Conservation (phyloP, 352 stramenopile genomes). For the Plasmopara halstedii region DNA sequence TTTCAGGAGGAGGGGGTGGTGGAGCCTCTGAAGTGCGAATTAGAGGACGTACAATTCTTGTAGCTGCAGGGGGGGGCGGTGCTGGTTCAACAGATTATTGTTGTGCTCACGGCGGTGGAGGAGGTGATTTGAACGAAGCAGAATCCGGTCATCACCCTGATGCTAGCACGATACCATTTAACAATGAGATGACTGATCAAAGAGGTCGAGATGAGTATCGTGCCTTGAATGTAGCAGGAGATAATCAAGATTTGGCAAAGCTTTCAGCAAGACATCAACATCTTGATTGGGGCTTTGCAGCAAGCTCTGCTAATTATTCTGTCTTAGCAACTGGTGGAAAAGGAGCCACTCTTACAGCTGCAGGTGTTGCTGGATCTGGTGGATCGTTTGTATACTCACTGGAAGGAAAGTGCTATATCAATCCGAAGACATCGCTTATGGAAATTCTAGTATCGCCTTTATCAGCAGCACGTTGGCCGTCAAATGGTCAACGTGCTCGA, state of each 20-base stretch:
- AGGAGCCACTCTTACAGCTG: slow-evolving; percentile 18
- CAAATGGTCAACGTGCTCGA: slow-evolving; percentile 23
- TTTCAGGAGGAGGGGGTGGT: slow-evolving; percentile 52
- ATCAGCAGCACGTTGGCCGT: slow-evolving; percentile 22
- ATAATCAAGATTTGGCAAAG: slow-evolving; percentile 32
- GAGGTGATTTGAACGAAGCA: slow-evolving; percentile 32
- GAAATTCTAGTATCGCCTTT: slow-evolving; percentile 23
- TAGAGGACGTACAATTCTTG: slow-evolving; percentile 37
- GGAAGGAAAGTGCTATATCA: slow-evolving; percentile 32
- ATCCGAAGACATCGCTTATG: slow-evolving; percentile 20
- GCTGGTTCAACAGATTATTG: slow-evolving; percentile 69
- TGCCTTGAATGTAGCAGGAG: slow-evolving; percentile 39
- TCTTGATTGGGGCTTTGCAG: slow-evolving; percentile 48
- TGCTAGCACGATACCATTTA: slow-evolving; percentile 30
- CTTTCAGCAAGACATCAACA: slow-evolving; percentile 38
- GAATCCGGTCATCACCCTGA: slow-evolving; percentile 36
- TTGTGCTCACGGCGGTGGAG: slow-evolving; percentile 64
- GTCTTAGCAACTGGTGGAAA: slow-evolving; percentile 41
- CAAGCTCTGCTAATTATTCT: slow-evolving; percentile 36
- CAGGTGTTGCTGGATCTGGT: slow-evolving; percentile 30
- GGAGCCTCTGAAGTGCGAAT: slow-evolving; percentile 47
- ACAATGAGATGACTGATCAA: slow-evolving; percentile 21
- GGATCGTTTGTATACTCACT: slow-evolving; percentile 42
- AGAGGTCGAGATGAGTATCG: slow-evolving; percentile 46
- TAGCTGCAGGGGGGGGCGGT: slow-evolving; percentile 65